Percentiles rank a stretch among this genome's conserved stretches.
Evolutionary conservation across 1,284 basidiomycete species (phyloP).

Genomic region (Prillingera fragicola): DNA sequence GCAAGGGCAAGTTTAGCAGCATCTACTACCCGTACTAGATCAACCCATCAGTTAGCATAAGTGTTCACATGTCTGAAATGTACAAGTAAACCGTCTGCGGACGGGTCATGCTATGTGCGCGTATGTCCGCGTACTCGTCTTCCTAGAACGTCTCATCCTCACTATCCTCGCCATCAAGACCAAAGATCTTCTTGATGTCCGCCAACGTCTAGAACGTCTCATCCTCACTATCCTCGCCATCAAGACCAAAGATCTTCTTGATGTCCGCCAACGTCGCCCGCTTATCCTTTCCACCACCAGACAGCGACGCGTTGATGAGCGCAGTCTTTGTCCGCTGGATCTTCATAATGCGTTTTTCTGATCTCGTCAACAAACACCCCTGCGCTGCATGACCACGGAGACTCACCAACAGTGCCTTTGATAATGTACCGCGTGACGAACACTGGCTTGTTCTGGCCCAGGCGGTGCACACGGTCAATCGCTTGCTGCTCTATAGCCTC

Average conservation of each 20-base stretch:
- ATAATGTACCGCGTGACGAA: conserved; percentile 84
- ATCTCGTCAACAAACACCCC: conserved; percentile 40
- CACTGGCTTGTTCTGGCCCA: conserved; percentile 54
- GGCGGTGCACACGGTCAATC: conserved; percentile 54
- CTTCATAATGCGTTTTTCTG: conserved; percentile 73
- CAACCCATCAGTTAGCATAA: not conserved
- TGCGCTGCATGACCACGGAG: not conserved
- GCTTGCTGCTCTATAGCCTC: conserved; percentile 82
- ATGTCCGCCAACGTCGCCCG: conserved; percentile 42
- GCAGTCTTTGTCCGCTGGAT: conserved; percentile 58
- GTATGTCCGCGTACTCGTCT: too few species aligned
- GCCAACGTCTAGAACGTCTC: conserved; percentile 35
- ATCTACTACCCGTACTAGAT: conserved; percentile 12
- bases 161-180: conserved; percentile 41
- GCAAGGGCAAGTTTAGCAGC: conserved; percentile 3
- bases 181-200: conserved; percentile 49
- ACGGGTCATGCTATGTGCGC: too few species aligned
- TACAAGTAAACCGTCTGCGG: too few species aligned
- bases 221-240: conserved; percentile 43
- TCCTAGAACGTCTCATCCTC: conserved; percentile 38
- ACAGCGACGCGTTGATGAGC: conserved; percentile 45
- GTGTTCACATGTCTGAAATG: too few species aligned
- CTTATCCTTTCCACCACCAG: conserved; percentile 38
- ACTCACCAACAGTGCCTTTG: conserved; percentile 57
- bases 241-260: conserved; percentile 47